Base-by-base conservation (phyloP, 2,329 filamentous ascomycete genomes). In the Penicillium sp. region DNA sequence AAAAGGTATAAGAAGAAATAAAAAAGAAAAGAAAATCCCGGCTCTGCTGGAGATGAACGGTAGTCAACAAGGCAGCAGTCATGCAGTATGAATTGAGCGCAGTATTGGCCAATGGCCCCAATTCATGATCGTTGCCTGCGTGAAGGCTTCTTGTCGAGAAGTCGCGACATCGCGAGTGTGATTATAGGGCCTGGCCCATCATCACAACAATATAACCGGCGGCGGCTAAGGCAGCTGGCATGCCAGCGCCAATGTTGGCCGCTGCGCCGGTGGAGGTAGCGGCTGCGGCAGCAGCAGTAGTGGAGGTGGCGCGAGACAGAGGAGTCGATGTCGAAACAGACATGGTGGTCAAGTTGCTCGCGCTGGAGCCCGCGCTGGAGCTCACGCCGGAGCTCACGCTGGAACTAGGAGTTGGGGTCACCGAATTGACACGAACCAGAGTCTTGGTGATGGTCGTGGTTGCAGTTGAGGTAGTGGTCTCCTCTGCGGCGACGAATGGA, bases 391-490 rank as follows among this genome's bases (percentile, higher is more conserved):
- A 48, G 6, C n/a, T 27, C 8, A 27, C 13, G 15, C 27, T 58
- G 46, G 62, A 53, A 38, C 52, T 61, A 40, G 62, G 62, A 17
- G 71, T 63, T 2, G 72, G 63, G 37, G 71, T 71, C 52, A 71
- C 68, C 13, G 78, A 75, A 19, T 82, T 77, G 43, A 78, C 76
- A 17, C 78, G 78, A 4, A 75, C 50, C 19, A 78, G 63, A 25
- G 79, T 79, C 62, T 80, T 80, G 25, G 76, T 75, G 59, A 67
- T 63, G 60, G 76, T 75, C 47, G 73, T 71, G 21, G 73, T 76
- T 25, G 74, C 66, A 41, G 69, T 70, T 23, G 68, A 61, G 50
- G 71, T 72, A 48, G 63, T 66, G 27, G 58, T 66, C 31, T 65
- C 58, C 33, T 66, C 67, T 40, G 71, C 68, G 19, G 67, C 71